Base-by-base conservation (phyloP, 225 moss, liverwort and hornwort genomes). In the Antitrichia curtipendula region DNA sequence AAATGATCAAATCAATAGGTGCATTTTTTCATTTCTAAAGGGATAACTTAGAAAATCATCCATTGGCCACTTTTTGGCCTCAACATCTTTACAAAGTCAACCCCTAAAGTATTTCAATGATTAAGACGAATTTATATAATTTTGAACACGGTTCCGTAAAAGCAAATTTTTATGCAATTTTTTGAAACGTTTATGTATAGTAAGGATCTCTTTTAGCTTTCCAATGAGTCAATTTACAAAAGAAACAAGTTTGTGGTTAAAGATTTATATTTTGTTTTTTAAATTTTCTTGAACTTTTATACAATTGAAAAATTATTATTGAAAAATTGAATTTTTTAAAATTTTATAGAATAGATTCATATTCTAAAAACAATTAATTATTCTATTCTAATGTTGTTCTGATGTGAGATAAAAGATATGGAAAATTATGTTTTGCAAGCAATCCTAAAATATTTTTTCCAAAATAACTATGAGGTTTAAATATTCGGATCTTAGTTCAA, bases 371-470 rank as follows among this genome's bases (percentile, higher is more conserved):
- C 2, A 45, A 28, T 16, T 5, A 45, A 28, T 29, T 3, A 17
- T 3, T 72, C 17, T 3, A 28, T 45, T 72, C 16, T 72, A 29
- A 72, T 29, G n/a, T n/a, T n/a, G n/a, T n/a, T n/a, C n/a, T n/a
- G n/a, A 1, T 45, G 29, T 45, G 29, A 16, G 3, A 28, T 27
- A 6, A 28, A 28, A 7, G 23, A 29, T 45, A 29, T 10, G 29
- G 10, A 1, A 6, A 16, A 10, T 72, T 10, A 72, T 3, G 1
- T 45, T 45, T 45, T 72, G 16, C 0, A 45, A 0, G 6, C 0
- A 29, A 0, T 7, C 2, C 4, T 72, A 17, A 72, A 45, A 45
- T 7, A 0, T 6, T 8, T 16, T 1, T 2, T 2, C 3, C 0
- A 14, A 16, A 27, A 70, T 3, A 71, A 43, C 5, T 70, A 24